A percentile compares a stretch with the other conserved stretches of the same genome.
phyloP scores from a whole-genome alignment of 441 rosid species.

The Melastoma candidum region DNA sequence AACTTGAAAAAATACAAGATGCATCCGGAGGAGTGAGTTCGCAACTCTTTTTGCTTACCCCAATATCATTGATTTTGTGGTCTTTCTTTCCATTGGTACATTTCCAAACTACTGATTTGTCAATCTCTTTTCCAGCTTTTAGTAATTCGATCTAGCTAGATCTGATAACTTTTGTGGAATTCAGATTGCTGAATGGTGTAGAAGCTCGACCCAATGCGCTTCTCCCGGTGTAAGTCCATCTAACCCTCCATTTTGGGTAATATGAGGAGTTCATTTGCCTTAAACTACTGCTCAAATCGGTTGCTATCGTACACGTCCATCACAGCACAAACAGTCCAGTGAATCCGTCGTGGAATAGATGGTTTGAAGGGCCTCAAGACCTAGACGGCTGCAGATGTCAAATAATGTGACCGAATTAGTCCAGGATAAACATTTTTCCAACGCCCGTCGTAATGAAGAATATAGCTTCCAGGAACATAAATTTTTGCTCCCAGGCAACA shows the following conservation, averaged over 20 bases:
- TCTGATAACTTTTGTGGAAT: neutral
- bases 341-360: slow-evolving; percentile 61
- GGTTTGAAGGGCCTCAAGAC: slow-evolving; percentile 78
- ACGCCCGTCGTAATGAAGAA: no score
- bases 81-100: neutral
- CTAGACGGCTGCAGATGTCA: slow-evolving; percentile 60
- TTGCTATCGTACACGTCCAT: neutral
- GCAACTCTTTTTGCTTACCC: neutral
- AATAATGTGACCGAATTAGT: slow-evolving; percentile 35
- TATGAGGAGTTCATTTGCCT: slow-evolving; percentile 5
- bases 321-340: slow-evolving; percentile 62
- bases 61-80: neutral
- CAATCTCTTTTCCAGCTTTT: slow-evolving; percentile 2
- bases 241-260: slow-evolving; percentile 1
- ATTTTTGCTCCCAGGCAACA: no score
- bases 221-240: slow-evolving; percentile 48
- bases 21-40: slow-evolving; percentile 62
- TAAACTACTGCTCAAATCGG: slow-evolving; percentile 5
- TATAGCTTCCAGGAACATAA: no score
- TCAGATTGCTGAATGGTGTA: slow-evolving; percentile 39
- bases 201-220: slow-evolving; percentile 54
- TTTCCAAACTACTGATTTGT: neutral
- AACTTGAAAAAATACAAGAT: slow-evolving; percentile 38
- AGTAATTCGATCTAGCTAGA: no score
- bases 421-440: no score